Conservation (phyloP, 176 grass and related monocot species). For the Panicum miliaceum region DNA sequence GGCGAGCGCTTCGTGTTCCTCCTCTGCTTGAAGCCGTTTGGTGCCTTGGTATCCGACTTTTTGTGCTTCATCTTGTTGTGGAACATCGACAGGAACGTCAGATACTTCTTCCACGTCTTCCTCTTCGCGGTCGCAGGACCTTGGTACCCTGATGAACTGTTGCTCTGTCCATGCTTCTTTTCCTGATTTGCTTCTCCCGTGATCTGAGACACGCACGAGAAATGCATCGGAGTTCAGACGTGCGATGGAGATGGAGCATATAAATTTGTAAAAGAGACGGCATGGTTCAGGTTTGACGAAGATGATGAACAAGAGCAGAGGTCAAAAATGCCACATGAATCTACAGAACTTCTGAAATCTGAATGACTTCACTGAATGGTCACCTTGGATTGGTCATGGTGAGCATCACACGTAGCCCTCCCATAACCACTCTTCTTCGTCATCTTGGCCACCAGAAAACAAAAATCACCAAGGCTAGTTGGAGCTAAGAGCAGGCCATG, state of each 20-base stretch:
- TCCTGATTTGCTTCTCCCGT: not conserved
- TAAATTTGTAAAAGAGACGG: not conserved
- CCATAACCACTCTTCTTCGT: slow-evolving; percentile 27
- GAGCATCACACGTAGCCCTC: not conserved
- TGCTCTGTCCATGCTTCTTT: not conserved
- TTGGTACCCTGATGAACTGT: slow-evolving; percentile 15
- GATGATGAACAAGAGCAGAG: not conserved
- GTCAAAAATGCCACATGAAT: not conserved
- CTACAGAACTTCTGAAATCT: not conserved
- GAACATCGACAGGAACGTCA: slow-evolving; percentile 43
- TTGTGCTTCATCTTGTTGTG: slow-evolving; percentile 54
- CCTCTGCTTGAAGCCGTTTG: not conserved
- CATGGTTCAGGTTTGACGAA: slow-evolving; percentile 19
- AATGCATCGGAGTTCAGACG: not conserved
- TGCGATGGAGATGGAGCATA: not conserved
- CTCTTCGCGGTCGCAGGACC: slow-evolving; percentile 28
- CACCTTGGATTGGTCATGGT: slow-evolving; percentile 15
- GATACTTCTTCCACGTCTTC: slow-evolving; percentile 49
- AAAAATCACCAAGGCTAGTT: not conserved
- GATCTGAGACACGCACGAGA: not conserved
- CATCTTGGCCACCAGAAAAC: not conserved
- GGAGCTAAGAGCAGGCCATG: slow-evolving; percentile 6
- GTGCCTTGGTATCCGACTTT: slow-evolving; percentile 30
- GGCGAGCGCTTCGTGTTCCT: not conserved
- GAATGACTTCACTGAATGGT: not conserved